Conservation (phyloP, 139 green algal species). For the Dunaliella primolecta region DNA sequence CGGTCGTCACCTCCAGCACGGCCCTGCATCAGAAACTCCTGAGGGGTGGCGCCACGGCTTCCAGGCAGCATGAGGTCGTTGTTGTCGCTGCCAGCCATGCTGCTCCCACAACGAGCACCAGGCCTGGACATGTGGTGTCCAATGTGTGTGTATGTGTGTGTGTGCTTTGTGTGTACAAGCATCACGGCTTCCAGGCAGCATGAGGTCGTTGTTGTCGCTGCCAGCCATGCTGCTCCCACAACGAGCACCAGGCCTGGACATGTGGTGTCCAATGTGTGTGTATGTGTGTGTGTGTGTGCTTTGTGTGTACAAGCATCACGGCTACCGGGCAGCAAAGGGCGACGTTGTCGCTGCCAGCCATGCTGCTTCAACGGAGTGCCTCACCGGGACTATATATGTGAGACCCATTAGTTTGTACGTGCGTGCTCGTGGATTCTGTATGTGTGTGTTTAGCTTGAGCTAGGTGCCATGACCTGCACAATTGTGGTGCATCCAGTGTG, state of each 20-base stretch:
- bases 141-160: not conserved
- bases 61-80: slow-evolving; percentile 11
- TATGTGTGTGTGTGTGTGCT: not conserved
- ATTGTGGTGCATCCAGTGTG: no score
- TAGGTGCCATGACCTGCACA: no score
- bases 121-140: not conserved
- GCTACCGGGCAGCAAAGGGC: no score
- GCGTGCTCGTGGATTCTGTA: no score
- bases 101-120: not conserved
- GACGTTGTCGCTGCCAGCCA: no score
- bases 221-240: not conserved
- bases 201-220: not conserved
- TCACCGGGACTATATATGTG: no score
- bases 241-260: not conserved
- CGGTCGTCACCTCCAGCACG: not conserved
- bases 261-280: not conserved
- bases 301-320: no score
- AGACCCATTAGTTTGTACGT: no score
- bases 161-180: no score
- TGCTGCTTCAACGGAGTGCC: no score
- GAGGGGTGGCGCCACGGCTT: not conserved
- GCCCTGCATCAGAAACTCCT: not conserved
- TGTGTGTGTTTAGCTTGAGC: no score
- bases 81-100: not conserved
- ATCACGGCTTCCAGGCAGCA: slow-evolving; percentile 12